These are phyloP conservation scores for Mycena floridula DNA, from an alignment of 768 basidiomycete genomes.

Conservation along the genomic window DNA sequence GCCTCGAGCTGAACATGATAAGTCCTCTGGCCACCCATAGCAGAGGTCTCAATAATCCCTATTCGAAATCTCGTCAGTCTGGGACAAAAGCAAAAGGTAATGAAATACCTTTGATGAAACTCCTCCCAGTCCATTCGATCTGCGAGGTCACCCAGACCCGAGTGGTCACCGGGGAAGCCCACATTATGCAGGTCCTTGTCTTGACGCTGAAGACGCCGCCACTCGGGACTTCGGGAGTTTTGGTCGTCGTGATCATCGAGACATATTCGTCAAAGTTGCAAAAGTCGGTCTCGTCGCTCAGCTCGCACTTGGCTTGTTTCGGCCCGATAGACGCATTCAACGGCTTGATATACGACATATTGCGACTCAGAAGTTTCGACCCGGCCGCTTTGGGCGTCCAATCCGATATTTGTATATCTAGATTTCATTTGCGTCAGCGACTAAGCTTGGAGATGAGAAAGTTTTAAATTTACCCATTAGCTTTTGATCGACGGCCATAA, in stretches of 20 bases:
- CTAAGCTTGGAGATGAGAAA: neutral
- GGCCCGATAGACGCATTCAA: conserved; percentile 85
- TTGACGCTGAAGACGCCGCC: conserved; percentile 92
- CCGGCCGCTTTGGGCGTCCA: conserved; percentile 70
- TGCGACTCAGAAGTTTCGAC: conserved; percentile 69
- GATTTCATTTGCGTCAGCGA: neutral
- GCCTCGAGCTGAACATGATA: conserved; percentile 81
- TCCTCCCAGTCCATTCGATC: conserved; percentile 94
- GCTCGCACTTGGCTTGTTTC: conserved; percentile 93
- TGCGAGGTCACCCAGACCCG: conserved; percentile 82
- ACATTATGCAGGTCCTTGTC: conserved; percentile 91
- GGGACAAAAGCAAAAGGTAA: neutral
- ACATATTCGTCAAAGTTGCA: conserved; percentile 83
- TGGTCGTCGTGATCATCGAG: conserved; percentile 80
- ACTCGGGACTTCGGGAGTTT: conserved; percentile 91
- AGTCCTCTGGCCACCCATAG: conserved; percentile 85
- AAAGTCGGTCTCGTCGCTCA: conserved; percentile 77
- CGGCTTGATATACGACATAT: conserved; percentile 97
- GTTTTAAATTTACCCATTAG: conserved; percentile 59
- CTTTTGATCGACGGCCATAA: conserved; percentile 86
- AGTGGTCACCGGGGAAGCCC: conserved; percentile 77
- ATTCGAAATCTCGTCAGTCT: conserved; percentile 5
- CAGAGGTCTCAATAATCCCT: conserved; percentile 93
- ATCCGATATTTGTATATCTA: conserved; percentile 94
- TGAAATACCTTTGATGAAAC: conserved; percentile 84